Base-by-base conservation (phyloP, 2,329 filamentous ascomycete species). In the Sclerotinia glacialis region DNA sequence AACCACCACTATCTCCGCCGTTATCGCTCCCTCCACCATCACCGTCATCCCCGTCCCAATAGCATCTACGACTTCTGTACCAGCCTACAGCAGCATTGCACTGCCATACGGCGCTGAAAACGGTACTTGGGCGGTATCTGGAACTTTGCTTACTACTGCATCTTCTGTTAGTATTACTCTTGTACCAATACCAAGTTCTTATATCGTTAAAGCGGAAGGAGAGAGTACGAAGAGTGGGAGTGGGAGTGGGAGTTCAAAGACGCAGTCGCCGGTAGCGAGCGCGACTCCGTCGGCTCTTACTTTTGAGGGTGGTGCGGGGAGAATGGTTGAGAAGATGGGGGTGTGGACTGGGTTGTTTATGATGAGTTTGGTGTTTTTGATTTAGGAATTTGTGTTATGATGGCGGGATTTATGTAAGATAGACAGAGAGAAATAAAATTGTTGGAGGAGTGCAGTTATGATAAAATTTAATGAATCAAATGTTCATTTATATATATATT, bases 1-100 rank as follows among this genome's bases (percentile, higher is more conserved):
- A 47, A 28, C 31, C 6, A 59, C 42, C 2, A 65, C 42, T 7
- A 42, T 58, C 14, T 58, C 62, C 31, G 50, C 42, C 5, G 23
- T 47, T 9, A 23, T 65, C n/a, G 52, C 52, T 1, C 52, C 52
- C 2, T 65, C 62, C 16, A 49, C 54, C 26, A 49, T 65, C 16
- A 65, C 52, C 8, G 62, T 65, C 12, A 12, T 59, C 14, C 52
- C 62, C 0, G 26, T 64, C 2, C 23, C 61, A 31, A 14, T 58
- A 5, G 44, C 58, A 58, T 28, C 62, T 0, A 37, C 52, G 12
- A 56, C 21, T 16, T 26, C 28, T 9, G 14, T 28, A 7, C 28
- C 50, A 12, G 26, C 50, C 21, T 53, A 52, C 6, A 52, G 23
- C 9, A 37, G 34, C 34, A 37, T 11, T 37, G 34, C 4, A 16